phyloP scores from a whole-genome alignment of 805 yeast genomes.

The Vanderwaltozyma verrucispora region DNA sequence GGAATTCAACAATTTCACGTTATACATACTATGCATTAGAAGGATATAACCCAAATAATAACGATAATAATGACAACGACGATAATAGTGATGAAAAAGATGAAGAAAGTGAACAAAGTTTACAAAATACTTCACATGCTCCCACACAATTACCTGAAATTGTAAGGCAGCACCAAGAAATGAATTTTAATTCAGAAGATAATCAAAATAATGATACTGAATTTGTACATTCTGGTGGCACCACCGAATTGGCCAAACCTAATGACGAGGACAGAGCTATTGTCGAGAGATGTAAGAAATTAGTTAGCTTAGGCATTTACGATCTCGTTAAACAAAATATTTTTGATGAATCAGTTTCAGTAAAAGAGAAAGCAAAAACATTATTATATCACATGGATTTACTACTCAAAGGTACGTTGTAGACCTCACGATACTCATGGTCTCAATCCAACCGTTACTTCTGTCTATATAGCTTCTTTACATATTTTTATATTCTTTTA shows the following conservation, averaged over 20 bases:
- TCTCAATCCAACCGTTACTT: no score
- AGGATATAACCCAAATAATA: constrained; percentile 1
- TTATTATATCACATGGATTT: constrained; percentile 25
- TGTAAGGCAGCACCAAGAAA: not conserved
- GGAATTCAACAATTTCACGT: constrained; percentile 23
- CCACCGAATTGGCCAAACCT: constrained; percentile 5
- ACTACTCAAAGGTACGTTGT: constrained; percentile 10
- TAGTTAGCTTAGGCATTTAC: constrained; percentile 20
- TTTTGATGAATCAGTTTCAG: constrained; percentile 19
- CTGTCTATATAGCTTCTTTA: no score
- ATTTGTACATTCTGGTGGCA: constrained; percentile 8
- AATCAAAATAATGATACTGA: constrained; percentile 7
- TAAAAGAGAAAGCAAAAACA: constrained; percentile 26
- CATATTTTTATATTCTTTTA: no score
- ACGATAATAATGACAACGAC: not conserved
- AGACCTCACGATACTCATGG: not conserved
- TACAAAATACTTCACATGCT: not conserved
- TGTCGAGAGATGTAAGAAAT: constrained; percentile 20
- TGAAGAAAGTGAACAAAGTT: constrained; percentile 1
- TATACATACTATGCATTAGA: constrained; percentile 18
- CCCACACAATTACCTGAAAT: not conserved
- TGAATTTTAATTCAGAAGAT: not conserved
- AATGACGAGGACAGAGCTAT: constrained; percentile 13
- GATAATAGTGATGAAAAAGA: not conserved
- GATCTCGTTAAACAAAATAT: constrained; percentile 22